Base-by-base conservation (phyloP, 345 rosid species). In the Pugionium cornutum region DNA sequence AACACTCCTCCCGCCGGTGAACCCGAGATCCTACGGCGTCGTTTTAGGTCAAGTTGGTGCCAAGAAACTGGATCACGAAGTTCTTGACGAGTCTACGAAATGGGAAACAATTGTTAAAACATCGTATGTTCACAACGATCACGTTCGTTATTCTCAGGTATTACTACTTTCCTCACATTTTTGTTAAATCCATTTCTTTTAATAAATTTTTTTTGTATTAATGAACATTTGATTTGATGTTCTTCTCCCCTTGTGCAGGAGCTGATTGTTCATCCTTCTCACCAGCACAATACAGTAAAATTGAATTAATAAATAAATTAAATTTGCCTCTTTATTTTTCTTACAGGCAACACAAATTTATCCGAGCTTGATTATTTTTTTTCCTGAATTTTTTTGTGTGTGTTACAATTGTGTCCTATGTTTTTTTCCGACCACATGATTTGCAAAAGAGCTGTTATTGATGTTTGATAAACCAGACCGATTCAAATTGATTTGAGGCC, bases 51-150 rank as follows among this genome's bases (percentile, higher is more conserved):
- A 81, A 39, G 37, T 5, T 31, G 64, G 62, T 52, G 5, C 45
- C 4, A 66, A 59, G 72, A 78, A 77, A 80, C 76, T 33, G 68
- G 75, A 77, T 56, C 64, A 78, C 77, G 54, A 71, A 48, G 28
- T 76, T 46, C 46, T 82, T 46, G 73, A 18, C 18, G 18, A 76
- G 2, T 67, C 65, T 46, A 56, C 89, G 68, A 94, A 83, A 80
- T 94, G 99, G 99, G 99, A 94, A 79, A 90, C 87, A 10, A 94
- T 94, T 37, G 97, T 94, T 7, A 94, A 94, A 70, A 83, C 96
- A 52, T 94, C 97, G 0, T 72, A 83, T 56, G 75, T 74, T 67
- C 96, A 81, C 58, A 86, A 85, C 50, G 92, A 94, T 74, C 96
- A 86, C 53, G 78, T 72, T 27, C 96, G 97, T 33, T 90, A 85